Percentiles rank a stretch among this genome's conserved stretches.
Conservation (phyloP, 495 filamentous ascomycete species). For the Lasiosphaeris hirsuta region DNA sequence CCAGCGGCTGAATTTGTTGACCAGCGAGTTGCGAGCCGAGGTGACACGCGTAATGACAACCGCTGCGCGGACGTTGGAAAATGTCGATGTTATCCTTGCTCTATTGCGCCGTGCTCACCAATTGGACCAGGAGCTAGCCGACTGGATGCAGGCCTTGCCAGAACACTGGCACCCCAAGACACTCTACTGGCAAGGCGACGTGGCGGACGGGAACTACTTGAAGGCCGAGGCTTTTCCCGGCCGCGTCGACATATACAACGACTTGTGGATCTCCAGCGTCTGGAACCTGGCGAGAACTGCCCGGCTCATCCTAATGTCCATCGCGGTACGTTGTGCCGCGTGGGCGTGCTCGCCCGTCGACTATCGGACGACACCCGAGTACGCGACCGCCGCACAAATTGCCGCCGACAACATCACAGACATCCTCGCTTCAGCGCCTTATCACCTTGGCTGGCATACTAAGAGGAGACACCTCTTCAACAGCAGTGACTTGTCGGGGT, state of each 20-base stretch:
- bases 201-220: constrained; percentile 37
- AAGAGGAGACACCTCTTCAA: constrained; percentile 22
- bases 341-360: constrained; percentile 51
- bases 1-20: constrained; percentile 43
- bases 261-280: constrained; percentile 47
- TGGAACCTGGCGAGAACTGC: constrained; percentile 47
- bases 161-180: constrained; percentile 39
- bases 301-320: constrained; percentile 42
- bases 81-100: constrained; percentile 36
- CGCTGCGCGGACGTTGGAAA: constrained; percentile 32
- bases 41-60: constrained; percentile 37
- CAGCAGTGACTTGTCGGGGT: constrained; percentile 19
- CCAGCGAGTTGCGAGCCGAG: constrained; percentile 46
- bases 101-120: constrained; percentile 42
- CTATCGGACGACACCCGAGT: constrained; percentile 52
- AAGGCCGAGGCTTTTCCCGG: constrained; percentile 49
- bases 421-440: constrained; percentile 51
- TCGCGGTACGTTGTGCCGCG: constrained; percentile 49
- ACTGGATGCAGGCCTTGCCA: constrained; percentile 43
- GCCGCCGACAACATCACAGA: constrained; percentile 46
- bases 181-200: constrained; percentile 43
- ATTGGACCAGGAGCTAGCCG: constrained; percentile 40
- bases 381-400: constrained; percentile 38
- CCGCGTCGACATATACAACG: constrained; percentile 47
- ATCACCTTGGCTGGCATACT: constrained; percentile 48